Evolutionary conservation across 768 basidiomycete genomes (phyloP).

Genomic region (Leucosporidium yakuticum): DNA sequence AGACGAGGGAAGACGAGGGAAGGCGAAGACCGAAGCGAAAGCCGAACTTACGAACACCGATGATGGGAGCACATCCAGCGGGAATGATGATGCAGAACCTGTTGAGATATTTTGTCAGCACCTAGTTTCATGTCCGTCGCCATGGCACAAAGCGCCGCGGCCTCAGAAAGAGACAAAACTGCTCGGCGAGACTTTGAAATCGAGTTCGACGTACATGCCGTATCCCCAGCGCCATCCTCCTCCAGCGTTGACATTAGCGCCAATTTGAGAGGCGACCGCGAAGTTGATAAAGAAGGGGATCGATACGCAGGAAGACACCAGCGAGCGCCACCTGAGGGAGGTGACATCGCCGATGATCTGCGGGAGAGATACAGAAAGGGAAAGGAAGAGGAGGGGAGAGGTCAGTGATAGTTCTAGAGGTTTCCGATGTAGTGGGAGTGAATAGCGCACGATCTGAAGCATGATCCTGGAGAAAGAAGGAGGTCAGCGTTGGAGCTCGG

Average conservation of each 20-base stretch:
- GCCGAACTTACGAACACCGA: slow-evolving; percentile 2
- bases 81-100: slow-evolving; percentile 45
- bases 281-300: slow-evolving; percentile 43
- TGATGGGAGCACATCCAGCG: slow-evolving; percentile 31
- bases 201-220: slow-evolving; percentile 35
- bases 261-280: slow-evolving; percentile 46
- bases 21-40: no score
- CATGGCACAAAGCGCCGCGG: background rate
- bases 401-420: no score
- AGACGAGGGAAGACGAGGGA: no score
- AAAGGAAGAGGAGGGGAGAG: background rate
- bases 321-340: slow-evolving; percentile 45
- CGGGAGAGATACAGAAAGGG: background rate
- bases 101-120: background rate
- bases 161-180: background rate
- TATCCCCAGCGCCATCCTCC: slow-evolving; percentile 46
- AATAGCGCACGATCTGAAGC: background rate
- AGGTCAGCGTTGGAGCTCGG: background rate
- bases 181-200: background rate
- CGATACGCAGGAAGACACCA: slow-evolving; percentile 30
- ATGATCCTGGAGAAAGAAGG: background rate
- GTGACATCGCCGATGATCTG: slow-evolving; percentile 47
- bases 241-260: slow-evolving; percentile 29
- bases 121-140: no score
- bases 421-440: background rate